Conservation (phyloP, 2,329 filamentous ascomycete genomes). For the Aspergillus thermomutatus region DNA sequence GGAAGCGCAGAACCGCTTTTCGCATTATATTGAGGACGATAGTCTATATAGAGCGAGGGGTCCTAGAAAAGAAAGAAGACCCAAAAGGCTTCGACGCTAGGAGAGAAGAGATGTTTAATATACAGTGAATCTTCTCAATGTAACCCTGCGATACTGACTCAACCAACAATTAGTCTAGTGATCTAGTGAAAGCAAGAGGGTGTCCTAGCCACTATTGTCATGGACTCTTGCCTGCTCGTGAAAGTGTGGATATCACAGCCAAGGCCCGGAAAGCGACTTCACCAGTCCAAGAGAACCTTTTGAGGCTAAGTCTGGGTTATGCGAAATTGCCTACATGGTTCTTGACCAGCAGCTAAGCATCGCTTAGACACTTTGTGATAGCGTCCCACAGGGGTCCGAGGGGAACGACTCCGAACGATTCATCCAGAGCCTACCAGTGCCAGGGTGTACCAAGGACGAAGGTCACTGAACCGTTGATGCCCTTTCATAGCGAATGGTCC, state of each 20-base stretch:
- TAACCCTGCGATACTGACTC: neutral
- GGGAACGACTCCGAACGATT: neutral
- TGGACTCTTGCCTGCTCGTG: neutral
- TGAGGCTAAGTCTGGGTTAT: neutral
- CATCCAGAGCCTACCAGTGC: neutral
- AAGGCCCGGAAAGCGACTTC: neutral
- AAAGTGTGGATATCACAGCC: neutral
- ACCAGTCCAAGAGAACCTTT: neutral
- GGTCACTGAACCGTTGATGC: neutral
- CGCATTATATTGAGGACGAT: neutral
- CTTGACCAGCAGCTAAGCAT: neutral
- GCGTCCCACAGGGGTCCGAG: neutral
- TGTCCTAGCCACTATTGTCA: neutral
- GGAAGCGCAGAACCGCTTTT: neutral
- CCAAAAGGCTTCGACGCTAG: neutral
- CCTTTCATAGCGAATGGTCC: neutral
- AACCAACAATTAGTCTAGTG: neutral
- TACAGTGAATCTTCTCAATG: neutral
- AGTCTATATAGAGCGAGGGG: neutral
- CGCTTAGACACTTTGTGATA: neutral
- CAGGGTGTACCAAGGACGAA: neutral
- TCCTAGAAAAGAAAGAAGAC: neutral
- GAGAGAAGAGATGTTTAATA: neutral
- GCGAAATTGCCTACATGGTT: neutral
- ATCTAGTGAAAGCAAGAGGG: neutral